A percentile compares a stretch with the other conserved stretches of the same genome.
Evolutionary conservation across 352 stramenopile genomes (phyloP).

Genomic region (Globisporangium alternatum): DNA sequence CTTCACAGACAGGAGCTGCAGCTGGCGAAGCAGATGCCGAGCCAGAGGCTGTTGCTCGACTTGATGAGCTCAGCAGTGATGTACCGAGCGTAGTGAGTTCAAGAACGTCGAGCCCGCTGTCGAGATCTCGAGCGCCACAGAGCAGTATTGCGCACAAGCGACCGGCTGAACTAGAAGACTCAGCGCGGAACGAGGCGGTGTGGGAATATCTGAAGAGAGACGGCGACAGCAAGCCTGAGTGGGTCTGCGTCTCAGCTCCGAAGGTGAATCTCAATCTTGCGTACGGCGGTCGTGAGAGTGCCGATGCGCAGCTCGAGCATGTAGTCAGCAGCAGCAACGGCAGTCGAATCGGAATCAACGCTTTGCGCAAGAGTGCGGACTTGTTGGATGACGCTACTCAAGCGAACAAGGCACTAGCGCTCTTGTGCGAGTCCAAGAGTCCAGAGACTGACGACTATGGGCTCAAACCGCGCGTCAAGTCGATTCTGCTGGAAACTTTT

Average conservation of each 20-base stretch:
- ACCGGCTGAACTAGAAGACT: constrained; percentile 2
- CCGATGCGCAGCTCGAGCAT: constrained; percentile 12
- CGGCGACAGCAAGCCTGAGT: constrained; percentile 26
- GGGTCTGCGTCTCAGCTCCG: constrained; percentile 32
- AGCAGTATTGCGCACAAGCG: constrained; percentile 7
- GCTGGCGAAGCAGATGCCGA: not conserved
- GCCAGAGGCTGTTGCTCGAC: not conserved
- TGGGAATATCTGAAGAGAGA: constrained; percentile 27
- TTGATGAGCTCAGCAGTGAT: constrained; percentile 4
- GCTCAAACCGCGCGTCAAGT: constrained; percentile 24
- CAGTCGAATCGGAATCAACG: constrained; percentile 9
- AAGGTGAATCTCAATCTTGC: constrained; percentile 45
- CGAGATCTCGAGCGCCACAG: not conserved
- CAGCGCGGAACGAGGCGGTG: constrained; percentile 10
- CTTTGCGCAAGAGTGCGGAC: not conserved
- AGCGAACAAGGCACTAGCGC: not conserved
- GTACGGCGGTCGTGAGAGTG: constrained; percentile 35
- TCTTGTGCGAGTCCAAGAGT: constrained; percentile 14
- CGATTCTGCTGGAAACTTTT: constrained; percentile 36
- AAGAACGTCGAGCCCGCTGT: constrained; percentile 15
- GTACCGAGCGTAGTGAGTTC: constrained; percentile 8
- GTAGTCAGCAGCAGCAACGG: not conserved
- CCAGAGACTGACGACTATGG: constrained; percentile 21
- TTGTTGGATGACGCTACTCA: not conserved
- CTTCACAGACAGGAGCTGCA: constrained; percentile 2